Evolutionary conservation across 2,329 filamentous ascomycete genomes (phyloP), one percentile per base, ranked within the genome.

Genomic region (Colletotrichum salicis): DNA sequence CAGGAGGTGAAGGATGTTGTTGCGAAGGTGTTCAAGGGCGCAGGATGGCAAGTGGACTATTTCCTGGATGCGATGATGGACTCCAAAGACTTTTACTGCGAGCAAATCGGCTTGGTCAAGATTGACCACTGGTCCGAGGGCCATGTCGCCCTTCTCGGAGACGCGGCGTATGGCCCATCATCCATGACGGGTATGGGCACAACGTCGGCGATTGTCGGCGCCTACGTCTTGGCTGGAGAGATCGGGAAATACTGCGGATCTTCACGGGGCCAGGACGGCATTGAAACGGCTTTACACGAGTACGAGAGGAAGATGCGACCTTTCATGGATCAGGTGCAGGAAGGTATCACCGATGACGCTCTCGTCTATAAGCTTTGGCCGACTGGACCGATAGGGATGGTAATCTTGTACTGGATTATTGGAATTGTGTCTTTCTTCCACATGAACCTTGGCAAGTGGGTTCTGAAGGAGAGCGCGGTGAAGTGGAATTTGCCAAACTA

Each of bases 141-240:
- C 0, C 84, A 86, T 0, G 82, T 89, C 3, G 83, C 81, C 1
- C 79, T 90, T 0, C 61, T 90, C 0, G 89, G 88, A 0, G 89
- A 92, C 72, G 86, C 89, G 1, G 88, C 79, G 0, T 86, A 85
- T 75, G 85, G 84, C 35, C 86, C 87, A 0, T 82, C 84, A 0
- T 82, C 85, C 4, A 51, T 65, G 5, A 86, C 84, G 0, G 89
- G 88, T 0, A 84, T 87, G 80, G 88, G 88, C 0, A 88, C 87
- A 0, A 85, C 84, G 1, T 73, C 81, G 0, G 83, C 84, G 0
- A 74, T 91, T 0, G 76, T 86, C 0, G 85, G 85, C 0, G 86
- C 87, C 1, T 91, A 90, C 75, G 78, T 89, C 3, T 80, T 91
- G 5, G 89, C 88, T 0, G 89, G 89, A 2, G 88, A 89, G 78